Evolutionary conservation across 345 rosid genomes (phyloP), one percentile per base, ranked within the genome.

Genomic region (Capsella bursapastoris): DNA sequence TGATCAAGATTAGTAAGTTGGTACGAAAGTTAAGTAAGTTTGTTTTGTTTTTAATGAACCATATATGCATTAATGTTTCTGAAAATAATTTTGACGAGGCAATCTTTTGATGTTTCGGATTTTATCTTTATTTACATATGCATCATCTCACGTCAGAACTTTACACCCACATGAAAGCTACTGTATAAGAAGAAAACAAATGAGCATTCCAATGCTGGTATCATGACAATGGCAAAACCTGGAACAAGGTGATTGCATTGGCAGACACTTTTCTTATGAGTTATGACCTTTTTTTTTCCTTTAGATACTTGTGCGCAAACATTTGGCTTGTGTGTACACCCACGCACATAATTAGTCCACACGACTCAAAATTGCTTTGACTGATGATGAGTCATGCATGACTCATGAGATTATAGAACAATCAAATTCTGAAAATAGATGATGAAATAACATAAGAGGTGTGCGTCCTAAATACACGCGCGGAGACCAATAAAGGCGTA

Each of bases 221-320:
- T 74, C 71, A 80, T 74, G 66, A 56, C 57, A 51, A 4, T 57
- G 71, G 56, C 55, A 43, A 56, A 29, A n/a, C 55, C 41, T 11
- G 69, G 57, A 70, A 64, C 53, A 51, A 53, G 35, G 45, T 76
- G 70, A 70, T 77, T 72, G 71, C 58, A 62, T 70, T 61, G 37
- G 16, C 65, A 77, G 70, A 55, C 80, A 66, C 76, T 75, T 64
- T 58, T 3, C 29, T 40, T 12, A 8, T 6, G 58, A 27, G 22
- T 40, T 12, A 8, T 6, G 59, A 27, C 3, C 3, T 28, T 62
- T 27, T 25, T 9, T 62, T 62, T 25, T 12, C 13, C 57, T 11
- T 38, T 22, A 12, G 9, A 60, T 40, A 43, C 37, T 27, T 41
- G 34, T 25, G 66, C 49, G 13, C 13, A 28, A 10, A 32, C 22